Evolutionary conservation across 2,329 filamentous ascomycete genomes (phyloP).

Genomic region (Xylariales sp.): DNA sequence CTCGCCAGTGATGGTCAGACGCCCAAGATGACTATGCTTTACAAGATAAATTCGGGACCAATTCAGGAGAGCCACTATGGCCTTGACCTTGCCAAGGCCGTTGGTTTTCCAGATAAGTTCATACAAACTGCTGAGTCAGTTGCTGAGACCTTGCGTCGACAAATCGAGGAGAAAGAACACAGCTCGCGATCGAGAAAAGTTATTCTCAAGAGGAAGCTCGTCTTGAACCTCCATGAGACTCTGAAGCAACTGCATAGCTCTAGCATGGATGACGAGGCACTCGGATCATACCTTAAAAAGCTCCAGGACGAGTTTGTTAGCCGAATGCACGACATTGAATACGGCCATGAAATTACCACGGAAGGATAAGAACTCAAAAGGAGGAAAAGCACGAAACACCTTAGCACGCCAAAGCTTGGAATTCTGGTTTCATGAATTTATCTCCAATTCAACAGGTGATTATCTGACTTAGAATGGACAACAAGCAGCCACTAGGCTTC

Average conservation of each 20-base stretch:
- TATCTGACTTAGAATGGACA: no score
- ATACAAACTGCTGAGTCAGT: constrained; percentile 65
- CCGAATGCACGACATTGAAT: constrained; percentile 66
- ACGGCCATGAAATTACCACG: no score
- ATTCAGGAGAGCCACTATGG: constrained; percentile 75
- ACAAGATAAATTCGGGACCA: constrained; percentile 71
- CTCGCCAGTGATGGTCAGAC: constrained; percentile 39
- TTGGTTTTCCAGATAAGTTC: constrained; percentile 66
- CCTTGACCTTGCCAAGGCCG: constrained; percentile 70
- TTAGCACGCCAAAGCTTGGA: no score
- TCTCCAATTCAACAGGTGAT: no score
- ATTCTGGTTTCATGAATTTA: no score
- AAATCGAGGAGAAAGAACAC: constrained; percentile 53
- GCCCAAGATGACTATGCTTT: constrained; percentile 77
- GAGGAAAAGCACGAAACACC: no score
- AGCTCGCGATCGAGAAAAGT: constrained; percentile 50
- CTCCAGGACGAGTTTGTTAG: constrained; percentile 72
- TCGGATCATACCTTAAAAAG: constrained; percentile 60
- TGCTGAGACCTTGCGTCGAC: constrained; percentile 55
- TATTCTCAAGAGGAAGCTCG: constrained; percentile 63
- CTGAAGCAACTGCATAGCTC: constrained; percentile 64
- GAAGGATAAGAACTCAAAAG: no score
- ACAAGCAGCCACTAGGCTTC: no score
- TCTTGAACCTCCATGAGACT: constrained; percentile 69
- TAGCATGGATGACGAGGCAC: constrained; percentile 57